Evolutionary conservation across 495 filamentous ascomycete genomes (phyloP).

Genomic region (Penicillium waksmanii): DNA sequence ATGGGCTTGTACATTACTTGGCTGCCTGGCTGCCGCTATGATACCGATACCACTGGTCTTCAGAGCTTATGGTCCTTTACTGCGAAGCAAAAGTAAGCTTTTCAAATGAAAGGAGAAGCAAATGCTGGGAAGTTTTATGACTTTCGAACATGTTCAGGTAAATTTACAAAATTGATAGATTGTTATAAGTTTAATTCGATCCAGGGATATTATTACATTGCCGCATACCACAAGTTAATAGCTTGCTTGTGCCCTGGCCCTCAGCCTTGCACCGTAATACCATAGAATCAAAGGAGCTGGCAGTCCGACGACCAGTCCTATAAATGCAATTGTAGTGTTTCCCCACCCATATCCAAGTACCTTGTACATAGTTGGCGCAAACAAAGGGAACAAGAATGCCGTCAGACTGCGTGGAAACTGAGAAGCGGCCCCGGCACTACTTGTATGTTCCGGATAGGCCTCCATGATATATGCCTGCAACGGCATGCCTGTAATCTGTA

Average conservation of each 20-base stretch:
- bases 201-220: too few relatives aligned
- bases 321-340: constrained; percentile 37
- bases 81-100: constrained; percentile 40
- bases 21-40: constrained; percentile 68
- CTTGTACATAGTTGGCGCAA: constrained; percentile 58
- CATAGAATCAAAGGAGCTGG: constrained; percentile 23
- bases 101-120: constrained; percentile 1
- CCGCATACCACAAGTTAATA: not conserved
- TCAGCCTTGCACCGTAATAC: constrained; percentile 19
- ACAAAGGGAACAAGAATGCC: constrained; percentile 53
- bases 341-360: constrained; percentile 61
- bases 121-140: too few relatives aligned
- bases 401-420: constrained; percentile 23
- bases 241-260: constrained; percentile 10
- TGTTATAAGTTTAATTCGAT: too few relatives aligned
- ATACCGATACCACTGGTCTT: constrained; percentile 70
- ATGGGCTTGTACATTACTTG: constrained; percentile 78
- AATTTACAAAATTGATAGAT: too few relatives aligned
- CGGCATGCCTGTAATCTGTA: constrained; percentile 22
- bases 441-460: constrained; percentile 19
- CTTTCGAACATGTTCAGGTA: too few relatives aligned
- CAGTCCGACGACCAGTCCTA: constrained; percentile 18
- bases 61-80: constrained; percentile 35
- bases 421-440: constrained; percentile 19
- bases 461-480: constrained; percentile 24